Percentiles rank a stretch among this genome's conserved stretches.
Evolutionary conservation across 306 rosid genomes (phyloP).

Genomic region (Vigna reflexopilosa): DNA sequence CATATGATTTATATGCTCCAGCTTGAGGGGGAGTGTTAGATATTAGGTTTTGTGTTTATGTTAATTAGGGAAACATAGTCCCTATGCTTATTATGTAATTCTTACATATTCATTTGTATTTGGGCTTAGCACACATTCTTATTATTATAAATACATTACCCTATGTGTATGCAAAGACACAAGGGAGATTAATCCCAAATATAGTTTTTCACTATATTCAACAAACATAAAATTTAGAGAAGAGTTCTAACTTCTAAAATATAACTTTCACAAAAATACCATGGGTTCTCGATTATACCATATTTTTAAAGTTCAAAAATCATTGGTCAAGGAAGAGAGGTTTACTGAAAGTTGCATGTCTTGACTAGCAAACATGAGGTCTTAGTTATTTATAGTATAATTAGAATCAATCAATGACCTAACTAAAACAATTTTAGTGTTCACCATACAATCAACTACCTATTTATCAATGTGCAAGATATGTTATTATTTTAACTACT

Average conservation of each 20-base stretch:
- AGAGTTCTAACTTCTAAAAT: neutral
- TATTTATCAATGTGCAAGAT: neutral
- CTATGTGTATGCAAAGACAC: no score
- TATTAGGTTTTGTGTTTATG: no score
- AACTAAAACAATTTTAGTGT: neutral
- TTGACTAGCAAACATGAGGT: neutral
- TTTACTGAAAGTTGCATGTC: neutral
- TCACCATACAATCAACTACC: slow-evolving; percentile 13
- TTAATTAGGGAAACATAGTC: no score
- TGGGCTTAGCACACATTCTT: no score
- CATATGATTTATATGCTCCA: no score
- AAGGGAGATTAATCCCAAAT: no score
- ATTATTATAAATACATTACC: no score
- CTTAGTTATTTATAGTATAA: slow-evolving; percentile 20
- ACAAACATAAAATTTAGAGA: neutral
- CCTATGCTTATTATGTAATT: no score
- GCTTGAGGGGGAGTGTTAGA: no score
- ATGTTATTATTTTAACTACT: slow-evolving; percentile 3
- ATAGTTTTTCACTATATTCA: no score
- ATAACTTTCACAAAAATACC: slow-evolving; percentile 8
- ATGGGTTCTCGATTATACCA: neutral
- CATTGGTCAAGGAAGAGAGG: slow-evolving; percentile 9
- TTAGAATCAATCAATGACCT: slow-evolving; percentile 5
- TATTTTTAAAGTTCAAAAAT: neutral
- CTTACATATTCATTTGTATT: no score